A percentile compares a stretch with the other conserved stretches of the same genome.
Evolutionary conservation across 345 rosid species (phyloP).

Genomic region (Acer yangbiense): DNA sequence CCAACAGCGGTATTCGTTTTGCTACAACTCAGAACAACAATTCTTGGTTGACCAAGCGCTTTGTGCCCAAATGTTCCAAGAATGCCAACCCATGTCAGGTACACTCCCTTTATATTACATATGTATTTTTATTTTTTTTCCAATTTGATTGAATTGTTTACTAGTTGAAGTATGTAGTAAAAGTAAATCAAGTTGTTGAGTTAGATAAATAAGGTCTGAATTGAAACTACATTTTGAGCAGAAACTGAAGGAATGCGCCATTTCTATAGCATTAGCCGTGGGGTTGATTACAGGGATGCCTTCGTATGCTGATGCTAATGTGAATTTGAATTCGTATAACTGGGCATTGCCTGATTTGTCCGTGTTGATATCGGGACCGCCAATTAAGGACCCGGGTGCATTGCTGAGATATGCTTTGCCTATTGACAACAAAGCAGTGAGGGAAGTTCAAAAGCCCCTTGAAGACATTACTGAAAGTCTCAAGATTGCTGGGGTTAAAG

Average conservation of each 20-base stretch:
- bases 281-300: slow-evolving; percentile 67
- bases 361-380: slow-evolving; percentile 94
- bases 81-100: slow-evolving; percentile 45
- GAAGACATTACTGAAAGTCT: slow-evolving; percentile 95
- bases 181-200: no score
- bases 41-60: slow-evolving; percentile 30
- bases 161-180: no score
- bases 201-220: neutral
- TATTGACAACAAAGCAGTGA: slow-evolving; percentile 79
- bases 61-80: slow-evolving; percentile 39
- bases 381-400: slow-evolving; percentile 90
- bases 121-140: neutral
- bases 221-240: slow-evolving; percentile 33
- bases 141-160: no score
- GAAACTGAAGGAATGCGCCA: slow-evolving; percentile 77
- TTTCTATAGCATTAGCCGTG: slow-evolving; percentile 72
- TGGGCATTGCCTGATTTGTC: slow-evolving; percentile 73
- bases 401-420: slow-evolving; percentile 89
- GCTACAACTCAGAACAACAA: slow-evolving; percentile 15
- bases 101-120: neutral
- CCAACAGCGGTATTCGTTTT: slow-evolving; percentile 30
- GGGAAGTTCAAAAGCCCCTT: slow-evolving; percentile 95
- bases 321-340: slow-evolving; percentile 47
- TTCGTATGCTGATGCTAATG: slow-evolving; percentile 40
- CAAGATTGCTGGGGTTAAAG: slow-evolving; percentile 82